These are phyloP conservation scores for Mucor circinelloides DNA, from an alignment of 371 early-diverging fungal genomes.

Conservation along the genomic window DNA sequence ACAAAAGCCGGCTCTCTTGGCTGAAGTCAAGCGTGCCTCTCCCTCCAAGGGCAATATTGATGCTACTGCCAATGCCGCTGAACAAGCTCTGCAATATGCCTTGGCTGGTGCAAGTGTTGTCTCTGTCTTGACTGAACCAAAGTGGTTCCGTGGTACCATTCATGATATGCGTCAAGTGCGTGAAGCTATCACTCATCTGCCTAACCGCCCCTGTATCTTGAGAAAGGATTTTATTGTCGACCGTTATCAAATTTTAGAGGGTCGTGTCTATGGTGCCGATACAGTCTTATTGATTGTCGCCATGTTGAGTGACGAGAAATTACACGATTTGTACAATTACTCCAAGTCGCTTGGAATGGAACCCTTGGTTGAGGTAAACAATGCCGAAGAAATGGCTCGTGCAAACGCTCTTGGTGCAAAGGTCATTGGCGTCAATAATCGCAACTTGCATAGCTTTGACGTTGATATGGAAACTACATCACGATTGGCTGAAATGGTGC, in stretches of 20 bases:
- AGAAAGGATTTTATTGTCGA: conserved; percentile 98
- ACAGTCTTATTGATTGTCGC: conserved; percentile 95
- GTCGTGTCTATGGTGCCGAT: conserved; percentile 91
- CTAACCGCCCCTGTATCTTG: conserved; percentile 89
- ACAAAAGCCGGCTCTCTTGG: conserved; percentile 75
- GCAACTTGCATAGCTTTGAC: conserved; percentile 94
- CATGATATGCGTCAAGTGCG: conserved; percentile 89
- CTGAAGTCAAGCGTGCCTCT: conserved; percentile 97
- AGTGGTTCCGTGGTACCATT: conserved; percentile 94
- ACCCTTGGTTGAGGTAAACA: conserved; percentile 97
- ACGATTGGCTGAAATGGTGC: conserved; percentile 75
- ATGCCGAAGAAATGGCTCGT: conserved; percentile 82
- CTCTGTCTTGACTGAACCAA: conserved; percentile 96
- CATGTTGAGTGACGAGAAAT: conserved; percentile 74
- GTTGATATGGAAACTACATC: conserved; percentile 90
- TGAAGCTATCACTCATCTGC: conserved; percentile 59
- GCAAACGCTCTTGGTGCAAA: conserved; percentile 83
- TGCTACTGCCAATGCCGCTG: conserved; percentile 78
- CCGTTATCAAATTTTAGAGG: conserved; percentile 93
- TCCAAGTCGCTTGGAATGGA: conserved; percentile 88
- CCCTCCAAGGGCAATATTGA: conserved; percentile 95
- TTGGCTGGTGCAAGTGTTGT: conserved; percentile 90
- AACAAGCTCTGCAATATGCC: conserved; percentile 85
- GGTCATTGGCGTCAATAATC: conserved; percentile 96
- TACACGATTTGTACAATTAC: conserved; percentile 70